These are phyloP conservation scores for Chlorella sp. DNA, from an alignment of 139 green algal genomes.

Conservation along the genomic window DNA sequence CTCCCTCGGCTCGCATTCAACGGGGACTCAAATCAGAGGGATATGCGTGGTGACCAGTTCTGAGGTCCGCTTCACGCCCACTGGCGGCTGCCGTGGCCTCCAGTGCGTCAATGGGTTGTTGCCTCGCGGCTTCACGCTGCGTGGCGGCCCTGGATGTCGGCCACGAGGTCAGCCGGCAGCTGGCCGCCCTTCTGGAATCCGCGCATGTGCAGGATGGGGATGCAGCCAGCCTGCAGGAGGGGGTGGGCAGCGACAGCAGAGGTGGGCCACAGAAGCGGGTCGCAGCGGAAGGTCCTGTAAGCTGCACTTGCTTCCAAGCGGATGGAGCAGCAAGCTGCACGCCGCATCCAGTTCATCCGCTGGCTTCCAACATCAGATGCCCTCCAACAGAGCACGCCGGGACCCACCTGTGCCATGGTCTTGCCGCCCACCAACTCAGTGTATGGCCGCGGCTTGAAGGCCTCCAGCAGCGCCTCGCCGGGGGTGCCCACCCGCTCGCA, in stretches of 20 bases:
- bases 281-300: too few relatives aligned
- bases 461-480: constrained; percentile 75
- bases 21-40: too few relatives aligned
- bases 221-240: constrained; percentile 74
- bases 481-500: constrained; percentile 57
- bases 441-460: constrained; percentile 79
- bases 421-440: constrained; percentile 68
- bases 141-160: constrained; percentile 51
- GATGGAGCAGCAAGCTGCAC: too few relatives aligned
- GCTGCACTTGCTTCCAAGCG: too few relatives aligned
- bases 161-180: constrained; percentile 73
- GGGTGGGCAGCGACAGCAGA: background rate
- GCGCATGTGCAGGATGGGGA: constrained; percentile 98
- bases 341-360: too few relatives aligned
- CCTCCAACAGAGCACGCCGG: background rate
- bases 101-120: background rate
- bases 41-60: too few relatives aligned
- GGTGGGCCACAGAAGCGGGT: too few relatives aligned
- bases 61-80: too few relatives aligned
- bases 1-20: too few relatives aligned
- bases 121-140: background rate
- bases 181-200: constrained; percentile 83
- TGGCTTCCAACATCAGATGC: too few relatives aligned
- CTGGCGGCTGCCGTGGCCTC: too few relatives aligned
- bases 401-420: constrained; percentile 66